These are phyloP conservation scores for Aspergillus viridinutans DNA, from an alignment of 2,329 filamentous ascomycete genomes.

Conservation along the genomic window DNA sequence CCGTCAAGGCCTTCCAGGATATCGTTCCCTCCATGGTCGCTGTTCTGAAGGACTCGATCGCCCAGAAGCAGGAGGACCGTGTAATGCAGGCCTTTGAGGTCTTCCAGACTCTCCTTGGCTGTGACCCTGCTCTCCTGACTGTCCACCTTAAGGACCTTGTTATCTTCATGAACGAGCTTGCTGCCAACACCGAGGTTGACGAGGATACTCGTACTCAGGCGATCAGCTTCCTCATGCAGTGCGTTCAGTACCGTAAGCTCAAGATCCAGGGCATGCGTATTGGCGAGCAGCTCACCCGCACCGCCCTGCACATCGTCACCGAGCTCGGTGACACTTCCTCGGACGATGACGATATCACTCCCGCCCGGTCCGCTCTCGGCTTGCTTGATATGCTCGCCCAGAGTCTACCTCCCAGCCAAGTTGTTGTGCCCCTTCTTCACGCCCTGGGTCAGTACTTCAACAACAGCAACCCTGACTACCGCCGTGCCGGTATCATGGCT, in stretches of 20 bases:
- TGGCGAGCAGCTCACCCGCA: constrained; percentile 80
- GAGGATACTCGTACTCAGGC: constrained; percentile 87
- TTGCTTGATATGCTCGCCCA: constrained; percentile 85
- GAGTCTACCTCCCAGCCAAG: constrained; percentile 86
- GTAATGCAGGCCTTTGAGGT: constrained; percentile 91
- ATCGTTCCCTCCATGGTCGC: constrained; percentile 84
- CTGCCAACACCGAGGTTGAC: constrained; percentile 69
- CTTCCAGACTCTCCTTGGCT: constrained; percentile 90
- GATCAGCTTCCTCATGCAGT: constrained; percentile 89
- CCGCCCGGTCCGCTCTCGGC: constrained; percentile 77
- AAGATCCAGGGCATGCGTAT: constrained; percentile 90
- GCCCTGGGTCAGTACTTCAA: constrained; percentile 78
- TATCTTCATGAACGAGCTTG: constrained; percentile 88
- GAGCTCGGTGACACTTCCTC: constrained; percentile 68
- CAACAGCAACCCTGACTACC: constrained; percentile 69
- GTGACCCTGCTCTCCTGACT: constrained; percentile 78
- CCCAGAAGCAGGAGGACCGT: constrained; percentile 77
- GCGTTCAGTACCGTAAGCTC: constrained; percentile 85
- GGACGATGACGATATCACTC: constrained; percentile 80
- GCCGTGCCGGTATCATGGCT: constrained; percentile 85
- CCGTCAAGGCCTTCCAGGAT: constrained; percentile 70
- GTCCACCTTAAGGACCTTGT: constrained; percentile 85
- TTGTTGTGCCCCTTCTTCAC: constrained; percentile 86
- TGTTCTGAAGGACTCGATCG: constrained; percentile 79
- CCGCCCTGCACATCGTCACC: constrained; percentile 81